Evolutionary conservation across 768 basidiomycete species (phyloP), one percentile per base, ranked within the genome.

Genomic region (Tulasnella sp.): DNA sequence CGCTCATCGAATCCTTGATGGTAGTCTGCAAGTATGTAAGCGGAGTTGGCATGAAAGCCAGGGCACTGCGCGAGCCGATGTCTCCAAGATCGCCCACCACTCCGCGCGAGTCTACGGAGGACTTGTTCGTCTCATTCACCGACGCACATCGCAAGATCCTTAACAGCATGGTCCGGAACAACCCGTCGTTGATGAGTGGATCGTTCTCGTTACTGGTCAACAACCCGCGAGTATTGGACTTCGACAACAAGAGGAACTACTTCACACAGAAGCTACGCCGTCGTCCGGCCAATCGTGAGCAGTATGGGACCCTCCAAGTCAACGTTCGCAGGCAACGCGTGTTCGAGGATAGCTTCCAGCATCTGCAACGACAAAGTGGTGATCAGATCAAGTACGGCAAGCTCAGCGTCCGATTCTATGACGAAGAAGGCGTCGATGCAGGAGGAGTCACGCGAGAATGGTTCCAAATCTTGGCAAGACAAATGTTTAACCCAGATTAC

Each of bases 401-500:
- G 82, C 89, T 99, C 75, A 97, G 92, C 81, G 91, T 98, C 76
- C 91, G 96, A 72, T 99, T 97, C 85, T 94, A 94, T 80, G 92
- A 95, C 75, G 97, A 99, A 81, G 97, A 99, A 81, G 97, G 97
- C 72, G 94, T 99, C 29, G 97, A 99, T 82, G 97, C 97, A 0
- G 97, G 97, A 29, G 97, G 97, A 79, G 94, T 99, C 42, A 97
- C 97, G 9, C 88, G 97, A 77, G 96, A 99, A 84, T 98, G 96
- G 96, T 98, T 96, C 90, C 93, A 96, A 80, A 97, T 97, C 72
- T 89, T 99, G 22, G 96, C 97, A 0, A 89, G 96, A 71, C 96
- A 97, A 83, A 99, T 99, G 92, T 99, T 99, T 84, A 95, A 99
- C 82, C 97, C 97, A 34, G 94, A 97, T 84, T 97, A 97, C 80